phyloP scores from a whole-genome alignment of 2,329 filamentous ascomycete species.

The Fusarium solani-melongenae region DNA sequence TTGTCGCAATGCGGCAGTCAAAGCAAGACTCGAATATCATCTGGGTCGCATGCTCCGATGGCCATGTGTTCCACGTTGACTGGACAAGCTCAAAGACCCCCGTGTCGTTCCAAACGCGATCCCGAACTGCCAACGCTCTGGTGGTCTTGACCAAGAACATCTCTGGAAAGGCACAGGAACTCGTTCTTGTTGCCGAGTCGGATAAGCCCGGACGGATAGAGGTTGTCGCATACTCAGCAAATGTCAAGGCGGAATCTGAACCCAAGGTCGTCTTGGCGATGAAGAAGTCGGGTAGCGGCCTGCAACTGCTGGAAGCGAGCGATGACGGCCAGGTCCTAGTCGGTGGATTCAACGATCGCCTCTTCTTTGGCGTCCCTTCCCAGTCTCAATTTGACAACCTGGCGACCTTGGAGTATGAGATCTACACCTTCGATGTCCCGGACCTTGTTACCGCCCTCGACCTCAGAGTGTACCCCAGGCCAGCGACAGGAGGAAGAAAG shows the following conservation, averaged over 20 bases:
- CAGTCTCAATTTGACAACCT: constrained; percentile 35
- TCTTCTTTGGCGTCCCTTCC: constrained; percentile 50
- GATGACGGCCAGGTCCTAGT: constrained; percentile 68
- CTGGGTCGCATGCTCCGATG: constrained; percentile 71
- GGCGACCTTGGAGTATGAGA: constrained; percentile 59
- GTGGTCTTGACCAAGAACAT: constrained; percentile 54
- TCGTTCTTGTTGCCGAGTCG: constrained; percentile 60
- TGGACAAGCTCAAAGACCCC: constrained; percentile 63
- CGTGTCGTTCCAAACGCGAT: constrained; percentile 55
- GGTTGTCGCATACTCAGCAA: constrained; percentile 59
- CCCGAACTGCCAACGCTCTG: constrained; percentile 59
- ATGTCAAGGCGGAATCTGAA: constrained; percentile 40
- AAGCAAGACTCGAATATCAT: constrained; percentile 57
- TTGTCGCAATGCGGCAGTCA: constrained; percentile 57
- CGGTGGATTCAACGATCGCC: constrained; percentile 51
- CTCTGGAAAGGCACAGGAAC: constrained; percentile 52
- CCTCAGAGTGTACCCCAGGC: constrained; percentile 57
- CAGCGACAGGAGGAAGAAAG: constrained; percentile 35
- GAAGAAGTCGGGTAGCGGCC: constrained; percentile 49
- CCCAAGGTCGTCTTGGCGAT: constrained; percentile 53
- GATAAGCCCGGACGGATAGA: constrained; percentile 49
- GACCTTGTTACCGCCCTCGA: constrained; percentile 77
- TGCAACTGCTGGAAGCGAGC: constrained; percentile 59
- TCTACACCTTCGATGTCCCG: constrained; percentile 67
- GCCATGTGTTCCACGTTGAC: constrained; percentile 66